Conservation (phyloP, 108 stramenopile genomes). For the Nitzschia sp. region DNA sequence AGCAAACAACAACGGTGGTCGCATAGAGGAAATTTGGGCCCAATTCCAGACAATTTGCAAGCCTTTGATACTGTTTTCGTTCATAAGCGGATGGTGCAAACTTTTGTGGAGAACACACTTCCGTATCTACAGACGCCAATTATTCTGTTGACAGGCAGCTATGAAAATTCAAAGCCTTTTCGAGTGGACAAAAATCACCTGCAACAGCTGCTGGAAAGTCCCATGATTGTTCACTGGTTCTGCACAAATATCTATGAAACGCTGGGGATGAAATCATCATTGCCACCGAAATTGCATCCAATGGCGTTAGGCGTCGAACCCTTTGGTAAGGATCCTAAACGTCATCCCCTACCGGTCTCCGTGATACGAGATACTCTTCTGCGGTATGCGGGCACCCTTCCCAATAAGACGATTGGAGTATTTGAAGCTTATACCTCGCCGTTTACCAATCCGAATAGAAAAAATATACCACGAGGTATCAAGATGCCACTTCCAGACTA, state of each 20-base stretch:
- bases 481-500: constrained; percentile 13
- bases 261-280: background rate
- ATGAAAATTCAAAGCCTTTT: background rate
- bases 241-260: background rate
- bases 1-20: background rate
- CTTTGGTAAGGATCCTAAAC: background rate
- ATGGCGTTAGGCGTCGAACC: constrained; percentile 3
- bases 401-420: background rate
- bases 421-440: constrained; percentile 6
- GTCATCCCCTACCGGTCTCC: background rate
- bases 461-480: background rate
- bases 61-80: constrained; percentile 15
- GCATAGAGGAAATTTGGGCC: background rate
- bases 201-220: background rate
- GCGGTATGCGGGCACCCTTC: background rate
- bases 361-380: background rate
- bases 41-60: background rate
- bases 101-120: constrained; percentile 6
- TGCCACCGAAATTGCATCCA: background rate
- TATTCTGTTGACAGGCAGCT: constrained; percentile 11
- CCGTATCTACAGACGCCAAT: background rate
- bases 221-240: background rate
- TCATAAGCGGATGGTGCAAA: background rate
- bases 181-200: background rate
- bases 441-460: background rate